Base-by-base conservation (phyloP, 2,329 filamentous ascomycete genomes). In the Lasiodiplodia theobromae region DNA sequence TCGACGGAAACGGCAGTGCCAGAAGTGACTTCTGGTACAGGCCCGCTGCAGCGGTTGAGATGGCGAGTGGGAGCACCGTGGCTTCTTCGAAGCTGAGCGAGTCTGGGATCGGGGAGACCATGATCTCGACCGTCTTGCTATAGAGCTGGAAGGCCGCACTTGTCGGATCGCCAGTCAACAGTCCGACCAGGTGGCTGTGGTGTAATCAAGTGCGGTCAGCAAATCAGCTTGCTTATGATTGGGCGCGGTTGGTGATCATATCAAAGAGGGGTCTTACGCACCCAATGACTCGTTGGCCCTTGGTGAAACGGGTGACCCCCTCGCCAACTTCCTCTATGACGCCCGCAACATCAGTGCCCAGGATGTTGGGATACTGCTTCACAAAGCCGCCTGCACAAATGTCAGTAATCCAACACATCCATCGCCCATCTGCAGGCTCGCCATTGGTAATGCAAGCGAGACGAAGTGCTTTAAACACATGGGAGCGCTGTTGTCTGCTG, bases 41-140 rank as follows among this genome's bases (percentile, higher is more conserved):
- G 31, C 78, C 80, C n/a, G 76, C 74, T 21, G 80, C 74, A 18
- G 82, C 82, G 4, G 83, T 84, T 28, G 80, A 80, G 67, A 84
- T 75, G 23, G 80, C 80, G 10, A 84, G 75, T 1, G 83, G 83
- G 2, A 85, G 77, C 28, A 84, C 82, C 34, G 76, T 71, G 31
- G 78, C 83, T 11, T 79, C 69, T 11, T 72, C 77, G 72, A 75
- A 84, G 60, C 78, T 74, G 37, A 83, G 69, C 10, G 72, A 74
- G 49, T 73, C 71, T 0, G 82, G 82, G 60, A 84, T 78, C 49
- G 78, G 77, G 4, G 80, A 72, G 16, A 78, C 76, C 14, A 78
- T 71, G 62, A 73, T 72, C 2, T 75, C 73, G 40, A 72, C 71
- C 44, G 73, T 71, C 8, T 71, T 56, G 12, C 78, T 76, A 74